Evolutionary conservation across 176 grass and related monocot genomes (phyloP).

Genomic region (Carex kokanica): DNA sequence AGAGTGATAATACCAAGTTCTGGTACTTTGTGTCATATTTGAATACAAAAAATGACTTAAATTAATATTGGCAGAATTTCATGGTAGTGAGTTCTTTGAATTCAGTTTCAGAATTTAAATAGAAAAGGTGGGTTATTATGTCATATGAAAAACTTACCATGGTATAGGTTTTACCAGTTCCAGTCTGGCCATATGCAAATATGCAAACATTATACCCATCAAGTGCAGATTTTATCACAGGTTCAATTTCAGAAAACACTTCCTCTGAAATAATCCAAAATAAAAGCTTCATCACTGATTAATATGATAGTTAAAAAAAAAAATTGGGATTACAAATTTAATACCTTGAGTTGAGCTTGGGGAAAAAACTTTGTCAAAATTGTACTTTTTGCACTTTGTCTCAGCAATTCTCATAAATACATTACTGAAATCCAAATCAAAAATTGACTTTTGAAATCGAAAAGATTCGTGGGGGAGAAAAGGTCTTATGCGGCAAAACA

Average conservation of each 20-base stretch:
- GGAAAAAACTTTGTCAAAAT: slow-evolving; percentile 90
- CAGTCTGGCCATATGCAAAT: slow-evolving; percentile 96
- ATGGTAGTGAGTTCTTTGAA: background rate
- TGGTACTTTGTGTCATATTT: slow-evolving; percentile 4
- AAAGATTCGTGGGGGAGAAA: slow-evolving; percentile 51
- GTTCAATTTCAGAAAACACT: slow-evolving; percentile 88
- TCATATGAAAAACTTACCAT: slow-evolving; percentile 65
- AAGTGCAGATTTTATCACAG: slow-evolving; percentile 89
- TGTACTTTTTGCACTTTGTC: slow-evolving; percentile 88
- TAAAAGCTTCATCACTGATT: slow-evolving; percentile 23
- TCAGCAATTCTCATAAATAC: slow-evolving; percentile 59
- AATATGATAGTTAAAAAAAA: background rate
- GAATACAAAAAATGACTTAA: slow-evolving; percentile 16
- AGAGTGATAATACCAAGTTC: background rate
- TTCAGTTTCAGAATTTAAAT: slow-evolving; percentile 31
- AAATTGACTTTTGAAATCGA: slow-evolving; percentile 33
- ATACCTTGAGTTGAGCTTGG: slow-evolving; percentile 83
- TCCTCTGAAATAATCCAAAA: slow-evolving; percentile 48
- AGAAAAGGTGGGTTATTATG: slow-evolving; percentile 4
- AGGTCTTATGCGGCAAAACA: slow-evolving; percentile 82
- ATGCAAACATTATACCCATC: slow-evolving; percentile 97
- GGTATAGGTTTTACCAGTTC: slow-evolving; percentile 94
- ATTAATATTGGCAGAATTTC: background rate
- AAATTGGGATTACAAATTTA: slow-evolving; percentile 27
- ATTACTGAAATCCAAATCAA: slow-evolving; percentile 63